Evolutionary conservation across 495 filamentous ascomycete species (phyloP).

Genomic region (Ramalina peruviana): DNA sequence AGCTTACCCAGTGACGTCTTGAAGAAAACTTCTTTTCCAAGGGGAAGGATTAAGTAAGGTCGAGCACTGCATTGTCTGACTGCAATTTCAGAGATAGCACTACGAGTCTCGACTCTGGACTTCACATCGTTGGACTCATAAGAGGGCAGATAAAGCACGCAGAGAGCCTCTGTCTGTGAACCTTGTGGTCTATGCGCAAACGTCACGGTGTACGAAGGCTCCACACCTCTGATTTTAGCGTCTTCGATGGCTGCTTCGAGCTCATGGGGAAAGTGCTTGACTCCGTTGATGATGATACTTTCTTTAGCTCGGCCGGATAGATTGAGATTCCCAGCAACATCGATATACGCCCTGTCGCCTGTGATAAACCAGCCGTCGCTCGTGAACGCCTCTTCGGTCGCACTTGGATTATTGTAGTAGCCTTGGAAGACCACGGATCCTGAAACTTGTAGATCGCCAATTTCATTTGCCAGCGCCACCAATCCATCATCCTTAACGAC

Average conservation of each 20-base stretch:
- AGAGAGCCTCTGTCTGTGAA: not conserved
- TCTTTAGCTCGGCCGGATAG: constrained; percentile 42
- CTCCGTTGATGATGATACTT: constrained; percentile 29
- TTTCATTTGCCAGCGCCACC: not conserved
- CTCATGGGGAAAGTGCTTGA: constrained; percentile 1
- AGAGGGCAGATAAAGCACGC: not conserved
- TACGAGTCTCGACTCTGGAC: not conserved
- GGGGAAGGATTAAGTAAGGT: constrained; percentile 10
- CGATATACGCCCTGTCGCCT: constrained; percentile 54
- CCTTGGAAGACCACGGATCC: constrained; percentile 59
- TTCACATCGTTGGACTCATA: not conserved
- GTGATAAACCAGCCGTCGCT: constrained; percentile 72
- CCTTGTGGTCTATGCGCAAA: not conserved
- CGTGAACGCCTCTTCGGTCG: constrained; percentile 51
- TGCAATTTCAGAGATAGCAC: not conserved
- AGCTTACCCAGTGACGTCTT: constrained; percentile 35
- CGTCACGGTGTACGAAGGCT: not conserved
- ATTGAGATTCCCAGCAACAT: constrained; percentile 40
- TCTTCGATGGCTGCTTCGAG: constrained; percentile 1
- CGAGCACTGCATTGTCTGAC: not conserved
- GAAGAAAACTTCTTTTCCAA: constrained; percentile 5
- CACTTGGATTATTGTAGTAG: constrained; percentile 57
- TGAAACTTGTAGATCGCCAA: constrained; percentile 19
- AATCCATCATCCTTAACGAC: constrained; percentile 9
- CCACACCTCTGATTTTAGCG: not conserved